A percentile compares a stretch with the other conserved stretches of the same genome.
phyloP scores from a whole-genome alignment of 192 early-diverging fungal species.

The Entrophospora sp. region DNA sequence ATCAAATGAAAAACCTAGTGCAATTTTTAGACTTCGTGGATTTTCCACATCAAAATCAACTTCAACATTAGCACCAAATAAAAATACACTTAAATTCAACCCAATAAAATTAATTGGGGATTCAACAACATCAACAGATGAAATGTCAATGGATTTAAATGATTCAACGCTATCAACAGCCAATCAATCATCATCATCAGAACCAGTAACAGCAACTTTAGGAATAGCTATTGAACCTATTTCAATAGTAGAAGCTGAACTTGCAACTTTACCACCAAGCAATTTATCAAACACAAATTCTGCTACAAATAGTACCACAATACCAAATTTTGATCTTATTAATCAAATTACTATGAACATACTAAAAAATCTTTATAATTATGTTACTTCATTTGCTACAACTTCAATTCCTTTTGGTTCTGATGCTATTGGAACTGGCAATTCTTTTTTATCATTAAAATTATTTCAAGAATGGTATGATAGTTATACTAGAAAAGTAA shows the following conservation, averaged over 20 bases:
- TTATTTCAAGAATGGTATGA: constrained; percentile 21
- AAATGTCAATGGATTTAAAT: constrained; percentile 29
- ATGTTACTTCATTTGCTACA: constrained; percentile 60
- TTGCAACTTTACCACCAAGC: constrained; percentile 30
- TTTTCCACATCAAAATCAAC: background rate
- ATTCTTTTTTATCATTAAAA: constrained; percentile 12
- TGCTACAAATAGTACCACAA: constrained; percentile 22
- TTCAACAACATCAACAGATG: background rate
- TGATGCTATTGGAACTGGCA: background rate
- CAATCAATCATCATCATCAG: constrained; percentile 14
- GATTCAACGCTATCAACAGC: too few relatives aligned
- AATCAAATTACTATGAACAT: constrained; percentile 49
- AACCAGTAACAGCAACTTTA: constrained; percentile 51
- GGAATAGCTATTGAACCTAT: constrained; percentile 93
- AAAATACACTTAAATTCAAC: too few relatives aligned
- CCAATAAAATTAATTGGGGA: too few relatives aligned
- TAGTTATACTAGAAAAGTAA: constrained; percentile 11
- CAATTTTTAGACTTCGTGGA: constrained; percentile 60
- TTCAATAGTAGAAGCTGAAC: constrained; percentile 56
- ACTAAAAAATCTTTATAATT: constrained; percentile 65
- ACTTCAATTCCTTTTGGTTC: constrained; percentile 45
- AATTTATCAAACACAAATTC: background rate
- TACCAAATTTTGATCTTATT: constrained; percentile 42
- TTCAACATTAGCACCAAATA: too few relatives aligned
- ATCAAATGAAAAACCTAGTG: constrained; percentile 79